Percentiles rank a stretch among this genome's conserved stretches.
Evolutionary conservation across 1,284 basidiomycete species (phyloP).

Genomic region (Cutaneotrichosporon daszewskae): DNA sequence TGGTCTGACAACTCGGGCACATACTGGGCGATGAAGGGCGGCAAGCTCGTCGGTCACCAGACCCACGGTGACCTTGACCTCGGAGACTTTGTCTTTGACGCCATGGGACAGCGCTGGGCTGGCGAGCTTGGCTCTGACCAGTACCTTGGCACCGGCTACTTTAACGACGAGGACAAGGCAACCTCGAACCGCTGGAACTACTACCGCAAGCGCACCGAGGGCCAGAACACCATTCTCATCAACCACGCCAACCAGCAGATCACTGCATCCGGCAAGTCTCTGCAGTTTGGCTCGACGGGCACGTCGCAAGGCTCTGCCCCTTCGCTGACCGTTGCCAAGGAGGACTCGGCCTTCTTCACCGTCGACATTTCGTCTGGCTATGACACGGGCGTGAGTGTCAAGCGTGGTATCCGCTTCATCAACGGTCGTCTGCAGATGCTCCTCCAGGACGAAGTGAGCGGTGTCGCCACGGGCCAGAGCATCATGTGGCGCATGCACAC

Average conservation of each 20-base stretch:
- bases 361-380: conserved; percentile 78
- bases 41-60: conserved; percentile 69
- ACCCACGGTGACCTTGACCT: conserved; percentile 89
- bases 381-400: conserved; percentile 51
- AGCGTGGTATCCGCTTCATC: conserved; percentile 79
- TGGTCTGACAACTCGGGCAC: conserved; percentile 85
- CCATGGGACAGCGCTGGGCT: conserved; percentile 88
- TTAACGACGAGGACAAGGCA: conserved; percentile 64
- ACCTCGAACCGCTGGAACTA: conserved; percentile 72
- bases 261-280: conserved; percentile 59
- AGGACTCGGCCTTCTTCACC: conserved; percentile 78
- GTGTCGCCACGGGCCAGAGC: conserved; percentile 46
- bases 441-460: conserved; percentile 75
- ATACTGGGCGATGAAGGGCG: conserved; percentile 84
- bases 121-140: conserved; percentile 89
- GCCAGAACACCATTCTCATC: conserved; percentile 90
- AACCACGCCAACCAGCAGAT: conserved; percentile 70
- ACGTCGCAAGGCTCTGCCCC: conserved; percentile 71
- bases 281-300: conserved; percentile 56
- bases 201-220: conserved; percentile 93
- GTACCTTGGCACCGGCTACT: conserved; percentile 69
- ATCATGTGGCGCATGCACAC: conserved; percentile 95
- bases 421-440: conserved; percentile 89
- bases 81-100: conserved; percentile 93
- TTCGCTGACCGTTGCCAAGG: conserved; percentile 53